Conservation (phyloP, 2,329 filamentous ascomycete genomes). For the Diaporthe sp. region DNA sequence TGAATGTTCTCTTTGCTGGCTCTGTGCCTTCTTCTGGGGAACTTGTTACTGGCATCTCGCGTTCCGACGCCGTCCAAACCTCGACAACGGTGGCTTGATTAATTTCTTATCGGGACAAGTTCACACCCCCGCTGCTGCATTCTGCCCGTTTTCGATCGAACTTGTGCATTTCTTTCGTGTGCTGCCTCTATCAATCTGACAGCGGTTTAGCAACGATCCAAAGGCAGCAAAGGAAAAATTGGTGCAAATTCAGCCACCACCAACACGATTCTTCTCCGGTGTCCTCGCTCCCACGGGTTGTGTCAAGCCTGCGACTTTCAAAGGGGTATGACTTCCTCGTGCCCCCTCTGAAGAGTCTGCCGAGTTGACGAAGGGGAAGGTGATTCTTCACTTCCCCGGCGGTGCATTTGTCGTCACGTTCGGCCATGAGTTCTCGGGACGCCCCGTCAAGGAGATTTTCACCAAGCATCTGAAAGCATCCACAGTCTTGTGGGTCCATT, state of each 20-base stretch:
- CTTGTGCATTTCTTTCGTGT: too few relatives aligned
- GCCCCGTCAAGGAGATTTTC: background rate
- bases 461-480: background rate
- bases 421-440: background rate
- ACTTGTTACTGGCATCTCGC: background rate
- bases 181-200: background rate
- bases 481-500: background rate
- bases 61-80: background rate
- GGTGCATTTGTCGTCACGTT: slow-evolving; percentile 10
- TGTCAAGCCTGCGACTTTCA: background rate
- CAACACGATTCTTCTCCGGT: background rate
- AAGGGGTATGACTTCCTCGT: background rate
- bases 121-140: too few relatives aligned
- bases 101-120: background rate
- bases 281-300: background rate
- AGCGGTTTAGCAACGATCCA: background rate
- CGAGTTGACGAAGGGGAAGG: background rate
- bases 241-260: background rate
- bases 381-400: background rate
- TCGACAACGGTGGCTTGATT: background rate
- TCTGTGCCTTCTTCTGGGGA: background rate
- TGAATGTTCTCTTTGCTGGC: background rate
- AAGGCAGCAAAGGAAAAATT: slow-evolving; percentile 2
- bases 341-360: background rate
- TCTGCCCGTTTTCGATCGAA: background rate